A percentile compares a stretch with the other conserved stretches of the same genome.
Conservation (phyloP, 2,329 filamentous ascomycete species). For the Didymella sp. region DNA sequence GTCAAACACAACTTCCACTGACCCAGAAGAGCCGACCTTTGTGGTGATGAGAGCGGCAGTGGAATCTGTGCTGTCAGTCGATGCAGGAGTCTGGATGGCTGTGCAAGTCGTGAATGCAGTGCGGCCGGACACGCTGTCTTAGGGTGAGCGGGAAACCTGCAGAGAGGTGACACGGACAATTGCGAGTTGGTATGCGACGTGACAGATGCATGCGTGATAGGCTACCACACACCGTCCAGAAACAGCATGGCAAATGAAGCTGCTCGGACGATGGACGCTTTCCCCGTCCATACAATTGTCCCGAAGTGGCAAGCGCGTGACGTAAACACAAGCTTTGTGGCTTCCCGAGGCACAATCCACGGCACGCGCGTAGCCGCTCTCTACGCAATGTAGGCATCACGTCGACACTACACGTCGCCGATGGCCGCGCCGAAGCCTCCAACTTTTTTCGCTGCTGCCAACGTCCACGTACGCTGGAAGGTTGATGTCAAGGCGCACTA, state of each 20-base stretch:
- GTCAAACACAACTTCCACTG: background rate
- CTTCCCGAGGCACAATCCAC: conserved; percentile 7
- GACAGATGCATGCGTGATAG: background rate
- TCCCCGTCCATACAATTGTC: conserved; percentile 10
- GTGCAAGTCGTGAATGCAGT: background rate
- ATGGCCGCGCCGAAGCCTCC: conserved; percentile 13
- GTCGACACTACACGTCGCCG: conserved; percentile 9
- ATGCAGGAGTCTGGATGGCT: background rate
- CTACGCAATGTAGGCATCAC: conserved; percentile 14
- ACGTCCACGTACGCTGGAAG: conserved; percentile 8
- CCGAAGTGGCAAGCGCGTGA: conserved; percentile 14
- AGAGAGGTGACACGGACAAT: background rate
- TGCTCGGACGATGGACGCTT: conserved; percentile 3
- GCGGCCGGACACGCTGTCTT: no score
- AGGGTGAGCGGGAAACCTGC: background rate
- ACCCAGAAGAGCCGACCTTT: background rate
- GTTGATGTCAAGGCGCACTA: conserved; percentile 19
- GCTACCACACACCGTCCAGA: background rate
- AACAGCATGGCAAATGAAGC: background rate
- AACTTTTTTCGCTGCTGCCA: background rate
- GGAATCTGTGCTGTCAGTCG: background rate
- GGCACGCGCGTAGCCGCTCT: conserved; percentile 14
- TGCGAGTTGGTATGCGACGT: background rate
- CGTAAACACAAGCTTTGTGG: conserved; percentile 8
- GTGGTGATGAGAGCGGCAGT: background rate